Conservation (phyloP, 2,329 filamentous ascomycete genomes). For the Fusarium sp. region DNA sequence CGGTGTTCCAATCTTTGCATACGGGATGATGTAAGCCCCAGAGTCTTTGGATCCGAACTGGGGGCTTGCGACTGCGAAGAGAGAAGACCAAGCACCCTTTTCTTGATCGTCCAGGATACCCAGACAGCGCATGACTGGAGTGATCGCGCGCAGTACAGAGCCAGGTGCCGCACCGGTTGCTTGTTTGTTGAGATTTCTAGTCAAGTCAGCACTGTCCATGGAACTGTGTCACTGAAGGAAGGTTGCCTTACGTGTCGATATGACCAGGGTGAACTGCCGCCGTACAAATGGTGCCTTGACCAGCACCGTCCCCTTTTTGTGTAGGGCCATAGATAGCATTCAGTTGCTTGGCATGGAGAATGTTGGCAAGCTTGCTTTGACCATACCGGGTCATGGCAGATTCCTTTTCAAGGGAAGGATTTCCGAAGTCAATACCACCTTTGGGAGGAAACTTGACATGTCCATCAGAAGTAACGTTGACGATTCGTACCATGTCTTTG, state of each 20-base stretch:
- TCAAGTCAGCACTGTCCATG: not conserved
- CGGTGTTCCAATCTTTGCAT: not conserved
- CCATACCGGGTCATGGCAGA: constrained; percentile 10
- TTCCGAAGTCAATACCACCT: constrained; percentile 33
- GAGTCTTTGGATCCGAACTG: not conserved
- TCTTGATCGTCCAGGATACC: not conserved
- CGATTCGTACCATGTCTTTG: constrained; percentile 27
- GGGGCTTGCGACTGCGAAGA: not conserved
- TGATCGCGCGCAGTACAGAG: not conserved
- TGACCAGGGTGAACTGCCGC: not conserved
- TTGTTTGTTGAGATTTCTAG: not conserved
- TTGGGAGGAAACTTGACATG: constrained; percentile 27
- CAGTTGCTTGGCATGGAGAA: constrained; percentile 15
- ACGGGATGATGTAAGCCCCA: not conserved
- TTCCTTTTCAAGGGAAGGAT: constrained; percentile 17
- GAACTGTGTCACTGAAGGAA: not conserved
- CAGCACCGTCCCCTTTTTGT: not conserved
- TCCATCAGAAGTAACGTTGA: constrained; percentile 38
- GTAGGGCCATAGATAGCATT: not conserved
- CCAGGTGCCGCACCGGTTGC: not conserved
- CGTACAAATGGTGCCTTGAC: not conserved
- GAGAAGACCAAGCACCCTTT: not conserved
- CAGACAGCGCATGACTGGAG: not conserved
- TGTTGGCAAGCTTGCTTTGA: constrained; percentile 16
- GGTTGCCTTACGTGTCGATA: not conserved